These are phyloP conservation scores for Artemisia tridentata DNA, from an alignment of 129 eudicot species.

Conservation along the genomic window DNA sequence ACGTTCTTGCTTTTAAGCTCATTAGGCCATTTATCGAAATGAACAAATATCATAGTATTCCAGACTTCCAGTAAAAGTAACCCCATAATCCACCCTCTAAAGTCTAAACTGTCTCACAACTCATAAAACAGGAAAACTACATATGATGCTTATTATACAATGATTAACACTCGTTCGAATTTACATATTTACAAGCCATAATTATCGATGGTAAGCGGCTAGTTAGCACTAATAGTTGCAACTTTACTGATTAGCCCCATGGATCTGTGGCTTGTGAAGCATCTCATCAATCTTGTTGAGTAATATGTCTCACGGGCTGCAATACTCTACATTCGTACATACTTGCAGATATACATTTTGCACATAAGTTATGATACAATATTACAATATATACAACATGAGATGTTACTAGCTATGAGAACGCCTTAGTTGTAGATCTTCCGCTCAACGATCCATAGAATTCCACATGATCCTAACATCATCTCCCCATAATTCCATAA, in stretches of 20 bases:
- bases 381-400: background rate
- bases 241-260: constrained; percentile 6
- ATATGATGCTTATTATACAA: constrained; percentile 11
- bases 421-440: background rate
- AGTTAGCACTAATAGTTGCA: background rate
- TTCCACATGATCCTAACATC: constrained; percentile 60
- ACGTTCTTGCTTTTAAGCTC: too few species aligned
- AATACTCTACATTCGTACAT: background rate
- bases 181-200: constrained; percentile 18
- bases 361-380: background rate
- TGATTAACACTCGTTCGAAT: constrained; percentile 22
- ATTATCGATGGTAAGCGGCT: background rate
- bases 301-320: constrained; percentile 25
- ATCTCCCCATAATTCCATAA: background rate
- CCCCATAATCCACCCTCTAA: too few species aligned
- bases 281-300: constrained; percentile 21
- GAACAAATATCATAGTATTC: too few species aligned
- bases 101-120: too few species aligned
- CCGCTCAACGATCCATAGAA: constrained; percentile 60
- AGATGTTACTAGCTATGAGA: background rate
- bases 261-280: constrained; percentile 30
- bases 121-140: background rate
- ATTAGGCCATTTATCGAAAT: too few species aligned
- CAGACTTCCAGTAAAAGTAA: too few species aligned
- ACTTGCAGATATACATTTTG: background rate